Percentiles rank a stretch among this genome's conserved stretches.
Evolutionary conservation across 768 basidiomycete species (phyloP).

Genomic region (Steccherinum ochraceum): DNA sequence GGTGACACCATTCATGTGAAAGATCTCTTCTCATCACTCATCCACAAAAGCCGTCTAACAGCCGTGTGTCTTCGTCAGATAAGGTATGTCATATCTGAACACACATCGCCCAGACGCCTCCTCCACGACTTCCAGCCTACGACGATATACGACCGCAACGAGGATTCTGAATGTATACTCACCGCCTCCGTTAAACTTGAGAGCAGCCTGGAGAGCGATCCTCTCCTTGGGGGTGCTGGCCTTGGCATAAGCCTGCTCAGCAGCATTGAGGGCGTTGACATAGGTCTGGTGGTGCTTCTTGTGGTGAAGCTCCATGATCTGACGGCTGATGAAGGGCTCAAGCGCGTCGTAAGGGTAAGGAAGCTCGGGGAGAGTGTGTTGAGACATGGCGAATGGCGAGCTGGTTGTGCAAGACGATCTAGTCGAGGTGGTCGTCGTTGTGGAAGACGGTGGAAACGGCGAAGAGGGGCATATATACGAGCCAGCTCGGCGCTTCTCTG

Average conservation of each 20-base stretch:
- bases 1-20: neutral
- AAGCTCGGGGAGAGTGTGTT: slow-evolving; percentile 61
- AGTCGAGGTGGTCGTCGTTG: slow-evolving; percentile 2
- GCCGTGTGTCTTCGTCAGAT: neutral
- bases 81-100: neutral
- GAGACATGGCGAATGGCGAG: slow-evolving; percentile 19
- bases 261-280: slow-evolving; percentile 87
- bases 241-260: slow-evolving; percentile 70
- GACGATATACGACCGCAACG: neutral
- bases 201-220: slow-evolving; percentile 82
- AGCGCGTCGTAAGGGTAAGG: slow-evolving; percentile 83
- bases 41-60: too few species aligned
- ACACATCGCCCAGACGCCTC: neutral
- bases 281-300: slow-evolving; percentile 95
- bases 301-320: slow-evolving; percentile 96
- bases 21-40: too few species aligned
- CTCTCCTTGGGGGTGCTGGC: slow-evolving; percentile 66
- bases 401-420: neutral
- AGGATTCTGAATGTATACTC: slow-evolving; percentile 21
- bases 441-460: slow-evolving; percentile 3
- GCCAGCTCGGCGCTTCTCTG: neutral
- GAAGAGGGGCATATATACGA: slow-evolving; percentile 1
- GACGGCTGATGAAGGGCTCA: slow-evolving; percentile 85
- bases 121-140: neutral
- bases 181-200: slow-evolving; percentile 98